Percentiles rank a stretch among this genome's conserved stretches.
Conservation (phyloP, 257 asterid genomes). For the Nicotiana sylvestris region DNA sequence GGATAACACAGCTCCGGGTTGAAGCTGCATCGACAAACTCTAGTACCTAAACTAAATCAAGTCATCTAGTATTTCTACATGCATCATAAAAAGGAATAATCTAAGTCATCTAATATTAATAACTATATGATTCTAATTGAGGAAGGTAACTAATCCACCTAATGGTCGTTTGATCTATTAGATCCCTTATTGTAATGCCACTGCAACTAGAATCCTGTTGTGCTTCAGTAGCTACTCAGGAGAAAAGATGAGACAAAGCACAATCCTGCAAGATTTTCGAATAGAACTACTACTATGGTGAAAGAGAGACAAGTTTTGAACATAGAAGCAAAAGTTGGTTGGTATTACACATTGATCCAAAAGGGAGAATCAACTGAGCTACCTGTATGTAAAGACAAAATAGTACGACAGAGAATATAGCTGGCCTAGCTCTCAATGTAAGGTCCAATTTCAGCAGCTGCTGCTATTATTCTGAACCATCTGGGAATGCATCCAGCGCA, state of each 20-base stretch:
- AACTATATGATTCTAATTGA: neutral
- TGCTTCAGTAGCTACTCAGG: constrained; percentile 6
- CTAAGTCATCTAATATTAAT: neutral
- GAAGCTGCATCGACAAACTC: neutral
- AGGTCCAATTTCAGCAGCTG: neutral
- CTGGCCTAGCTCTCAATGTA: constrained; percentile 1
- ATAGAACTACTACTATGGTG: neutral
- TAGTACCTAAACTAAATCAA: neutral
- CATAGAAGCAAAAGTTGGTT: neutral
- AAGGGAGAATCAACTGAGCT: constrained; percentile 6
- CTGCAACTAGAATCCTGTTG: neutral
- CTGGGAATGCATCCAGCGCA: constrained; percentile 29
- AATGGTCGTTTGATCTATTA: neutral
- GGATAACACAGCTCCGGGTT: neutral
- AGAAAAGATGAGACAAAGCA: neutral
- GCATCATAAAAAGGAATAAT: neutral
- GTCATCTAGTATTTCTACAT: neutral
- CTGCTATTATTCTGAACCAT: constrained; percentile 16
- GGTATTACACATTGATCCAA: constrained; percentile 12
- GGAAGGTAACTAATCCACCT: neutral
- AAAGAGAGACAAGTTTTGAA: neutral
- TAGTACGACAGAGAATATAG: constrained; percentile 6
- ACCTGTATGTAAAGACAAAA: constrained; percentile 13
- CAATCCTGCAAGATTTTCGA: neutral
- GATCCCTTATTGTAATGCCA: neutral